Percentiles rank a stretch among this genome's conserved stretches.
These are phyloP conservation scores for Auricularia cornea DNA, from an alignment of 768 basidiomycete species.

Conservation along the genomic window DNA sequence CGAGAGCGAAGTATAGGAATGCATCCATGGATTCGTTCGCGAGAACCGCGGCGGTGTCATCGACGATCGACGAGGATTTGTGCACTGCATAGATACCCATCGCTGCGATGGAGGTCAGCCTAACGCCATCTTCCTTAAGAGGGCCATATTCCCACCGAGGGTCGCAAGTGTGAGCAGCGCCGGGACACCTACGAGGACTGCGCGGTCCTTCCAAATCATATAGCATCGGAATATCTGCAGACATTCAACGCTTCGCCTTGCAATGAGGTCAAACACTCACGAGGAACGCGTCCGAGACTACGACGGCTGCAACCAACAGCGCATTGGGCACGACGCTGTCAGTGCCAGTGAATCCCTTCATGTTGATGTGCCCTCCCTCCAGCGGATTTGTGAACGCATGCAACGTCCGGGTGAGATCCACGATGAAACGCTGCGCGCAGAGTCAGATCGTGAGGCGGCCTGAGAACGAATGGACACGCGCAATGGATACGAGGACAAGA, in stretches of 20 bases:
- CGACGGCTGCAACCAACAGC: background rate
- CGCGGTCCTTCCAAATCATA: background rate
- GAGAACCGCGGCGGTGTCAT: background rate
- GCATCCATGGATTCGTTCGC: background rate
- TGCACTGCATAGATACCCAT: background rate
- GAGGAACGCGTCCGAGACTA: background rate
- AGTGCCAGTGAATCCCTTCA: background rate
- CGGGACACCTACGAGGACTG: background rate
- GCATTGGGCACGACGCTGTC: background rate
- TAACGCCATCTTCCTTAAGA: background rate
- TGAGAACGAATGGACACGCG: background rate
- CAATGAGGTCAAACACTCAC: background rate
- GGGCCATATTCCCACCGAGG: background rate
- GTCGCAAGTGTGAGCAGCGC: background rate
- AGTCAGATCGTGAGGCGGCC: background rate
- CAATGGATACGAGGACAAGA: background rate
- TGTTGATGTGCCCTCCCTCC: background rate
- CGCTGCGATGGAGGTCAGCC: background rate
- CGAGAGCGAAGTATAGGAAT: background rate
- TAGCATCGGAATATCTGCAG: background rate
- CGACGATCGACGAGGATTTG: background rate
- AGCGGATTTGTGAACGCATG: background rate
- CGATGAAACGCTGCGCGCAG: background rate
- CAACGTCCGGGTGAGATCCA: background rate
- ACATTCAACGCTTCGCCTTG: background rate